Evolutionary conservation across 164 flowering plant species (phyloP), one percentile per base, ranked within the genome.

Genomic region (Houttuynia cordata): DNA sequence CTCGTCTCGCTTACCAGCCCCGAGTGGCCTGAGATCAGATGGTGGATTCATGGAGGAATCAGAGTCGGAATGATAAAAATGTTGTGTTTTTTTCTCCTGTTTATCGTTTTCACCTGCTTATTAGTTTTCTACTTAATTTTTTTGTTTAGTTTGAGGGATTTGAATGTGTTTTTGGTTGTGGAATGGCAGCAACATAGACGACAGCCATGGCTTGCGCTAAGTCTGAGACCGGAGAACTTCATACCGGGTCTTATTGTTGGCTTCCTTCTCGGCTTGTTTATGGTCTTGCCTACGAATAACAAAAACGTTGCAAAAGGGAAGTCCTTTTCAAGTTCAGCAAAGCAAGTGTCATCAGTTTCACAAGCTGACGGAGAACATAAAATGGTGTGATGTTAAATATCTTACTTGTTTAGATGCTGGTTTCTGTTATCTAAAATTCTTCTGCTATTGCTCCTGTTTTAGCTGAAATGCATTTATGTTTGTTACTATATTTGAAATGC

Each of bases 231-330:
- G 55, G 88, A 81, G 61, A 85, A 90, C 67, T 84, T 90, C 68
- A 69, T 90, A 49, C 95, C 95, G 13, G 97, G 97, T 30, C 75
- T 90, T 55, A 69, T 87, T n/a, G 76, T 90, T 53, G 95, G 97
- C 56, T 87, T 90, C 76, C 73, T 90, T 63, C 64, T 75, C 40
- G 97, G 97, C 62, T 66, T 81, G 45, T 68, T 90, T 2, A 66
- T 84, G 60, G 97, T 85, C 73, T 74, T 90, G 10, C 59, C 85
- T 15, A 80, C 71, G 47, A 77, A 75, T 61, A 22, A 59, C 45
- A 74, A 57, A 68, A 60, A 47, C 64, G 50, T 13, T 3, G 3
- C 65, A 0, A 69, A 67, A 18, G 59, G 70, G n/a, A 70, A 67
- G 41, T 53, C 67, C 39, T 53, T 60, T 3, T 41, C 62, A 19